phyloP scores from a whole-genome alignment of 139 green algal genomes.

The Deuterostichococcus epilithicus region DNA sequence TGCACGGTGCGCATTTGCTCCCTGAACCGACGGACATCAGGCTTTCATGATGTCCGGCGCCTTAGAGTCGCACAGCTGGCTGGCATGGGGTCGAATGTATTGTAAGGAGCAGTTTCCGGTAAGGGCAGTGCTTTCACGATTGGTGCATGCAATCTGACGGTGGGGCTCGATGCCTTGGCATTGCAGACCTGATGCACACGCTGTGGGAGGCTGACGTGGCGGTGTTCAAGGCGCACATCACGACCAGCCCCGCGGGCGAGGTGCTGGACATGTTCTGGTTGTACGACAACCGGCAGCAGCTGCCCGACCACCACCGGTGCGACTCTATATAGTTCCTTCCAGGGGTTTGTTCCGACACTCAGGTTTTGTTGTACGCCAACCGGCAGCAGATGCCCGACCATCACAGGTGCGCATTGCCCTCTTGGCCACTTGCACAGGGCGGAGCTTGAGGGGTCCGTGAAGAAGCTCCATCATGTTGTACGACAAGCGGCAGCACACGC shows the following conservation, averaged over 20 bases:
- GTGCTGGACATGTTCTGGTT: constrained; percentile 77
- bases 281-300: constrained; percentile 48
- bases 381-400: constrained; percentile 36
- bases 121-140: not conserved
- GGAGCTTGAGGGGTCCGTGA: no score
- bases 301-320: constrained; percentile 39
- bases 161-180: not conserved
- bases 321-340: no score
- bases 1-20: constrained; percentile 40
- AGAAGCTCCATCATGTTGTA: no score
- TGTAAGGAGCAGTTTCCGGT: no score
- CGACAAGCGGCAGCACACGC: no score
- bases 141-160: not conserved
- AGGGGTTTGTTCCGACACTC: no score
- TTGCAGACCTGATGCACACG: constrained; percentile 50
- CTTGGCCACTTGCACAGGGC: no score
- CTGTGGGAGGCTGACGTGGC: constrained; percentile 53
- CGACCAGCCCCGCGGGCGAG: constrained; percentile 47
- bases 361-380: constrained; percentile 73
- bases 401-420: constrained; percentile 30
- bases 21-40: no score
- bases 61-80: no score
- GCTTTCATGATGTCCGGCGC: no score
- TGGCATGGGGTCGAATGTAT: not conserved
- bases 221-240: constrained; percentile 62